A percentile compares a stretch with the other conserved stretches of the same genome.
Evolutionary conservation across 495 filamentous ascomycete species (phyloP).

Genomic region (Penicillium taxi): DNA sequence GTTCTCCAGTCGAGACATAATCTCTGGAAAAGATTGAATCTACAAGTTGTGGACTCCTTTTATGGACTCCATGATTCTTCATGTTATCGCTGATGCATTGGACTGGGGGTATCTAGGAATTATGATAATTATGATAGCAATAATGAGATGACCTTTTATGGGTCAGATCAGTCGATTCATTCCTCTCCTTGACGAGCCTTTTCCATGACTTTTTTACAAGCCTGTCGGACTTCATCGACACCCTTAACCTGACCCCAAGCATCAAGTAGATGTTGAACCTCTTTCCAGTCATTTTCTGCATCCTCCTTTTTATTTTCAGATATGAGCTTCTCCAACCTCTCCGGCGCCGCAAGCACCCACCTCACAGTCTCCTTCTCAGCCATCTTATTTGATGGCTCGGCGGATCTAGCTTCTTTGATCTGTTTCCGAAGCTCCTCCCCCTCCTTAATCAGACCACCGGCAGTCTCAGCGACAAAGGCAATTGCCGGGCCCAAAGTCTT

Average conservation of each 20-base stretch:
- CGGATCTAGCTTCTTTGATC: constrained; percentile 29
- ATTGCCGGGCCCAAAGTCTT: constrained; percentile 69
- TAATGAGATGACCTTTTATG: no score
- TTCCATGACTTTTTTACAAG: constrained; percentile 51
- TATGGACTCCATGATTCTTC: no score
- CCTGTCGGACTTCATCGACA: constrained; percentile 49
- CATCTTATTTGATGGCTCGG: constrained; percentile 28
- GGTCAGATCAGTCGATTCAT: no score
- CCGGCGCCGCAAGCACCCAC: constrained; percentile 60
- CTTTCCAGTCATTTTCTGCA: constrained; percentile 39
- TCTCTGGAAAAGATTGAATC: constrained; percentile 24
- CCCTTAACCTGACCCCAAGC: constrained; percentile 55
- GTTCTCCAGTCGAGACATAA: constrained; percentile 38
- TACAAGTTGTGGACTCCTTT: no score
- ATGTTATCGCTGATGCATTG: no score
- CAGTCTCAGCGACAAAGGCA: constrained; percentile 71
- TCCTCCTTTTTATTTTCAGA: constrained; percentile 42
- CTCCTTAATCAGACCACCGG: constrained; percentile 55
- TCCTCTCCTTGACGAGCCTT: constrained; percentile 18
- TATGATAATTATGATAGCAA: no score
- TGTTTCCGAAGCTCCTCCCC: constrained; percentile 30
- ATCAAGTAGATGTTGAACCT: constrained; percentile 36
- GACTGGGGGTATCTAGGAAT: constrained; percentile 3
- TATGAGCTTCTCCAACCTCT: constrained; percentile 42
- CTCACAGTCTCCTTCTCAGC: constrained; percentile 58